These are phyloP conservation scores for Murraya koenigii DNA, from an alignment of 345 rosid species.

Conservation along the genomic window DNA sequence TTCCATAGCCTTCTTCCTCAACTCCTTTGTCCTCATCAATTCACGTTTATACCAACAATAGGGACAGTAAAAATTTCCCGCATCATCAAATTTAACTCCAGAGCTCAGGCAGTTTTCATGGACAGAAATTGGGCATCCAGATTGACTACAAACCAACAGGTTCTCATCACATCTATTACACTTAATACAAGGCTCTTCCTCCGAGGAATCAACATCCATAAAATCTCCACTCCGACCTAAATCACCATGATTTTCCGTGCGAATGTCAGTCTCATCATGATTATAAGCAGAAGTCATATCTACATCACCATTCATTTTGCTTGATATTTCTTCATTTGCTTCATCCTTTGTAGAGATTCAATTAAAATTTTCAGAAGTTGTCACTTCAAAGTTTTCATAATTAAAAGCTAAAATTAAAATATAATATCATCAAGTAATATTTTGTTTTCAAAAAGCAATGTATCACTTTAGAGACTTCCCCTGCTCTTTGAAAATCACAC, in stretches of 20 bases:
- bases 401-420: not conserved
- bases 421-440: no score
- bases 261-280: not conserved
- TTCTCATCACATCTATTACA: constrained; percentile 36
- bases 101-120: constrained; percentile 37
- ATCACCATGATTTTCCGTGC: not conserved
- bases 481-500: not conserved
- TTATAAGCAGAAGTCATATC: not conserved
- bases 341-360: constrained; percentile 21
- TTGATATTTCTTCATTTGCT: constrained; percentile 6
- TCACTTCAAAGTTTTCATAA: not conserved
- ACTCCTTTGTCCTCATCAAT: constrained; percentile 18
- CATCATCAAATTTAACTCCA: constrained; percentile 37
- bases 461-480: not conserved
- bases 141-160: constrained; percentile 37
- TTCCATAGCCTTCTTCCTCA: constrained; percentile 33
- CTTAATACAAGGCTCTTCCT: constrained; percentile 25
- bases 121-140: constrained; percentile 41
- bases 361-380: not conserved
- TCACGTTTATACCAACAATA: constrained; percentile 57
- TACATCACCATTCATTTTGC: not conserved
- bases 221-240: constrained; percentile 6
- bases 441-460: no score
- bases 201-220: constrained; percentile 11
- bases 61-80: constrained; percentile 59